Base-by-base conservation (phyloP, 495 filamentous ascomycete species). In the Patellaria atrata region DNA sequence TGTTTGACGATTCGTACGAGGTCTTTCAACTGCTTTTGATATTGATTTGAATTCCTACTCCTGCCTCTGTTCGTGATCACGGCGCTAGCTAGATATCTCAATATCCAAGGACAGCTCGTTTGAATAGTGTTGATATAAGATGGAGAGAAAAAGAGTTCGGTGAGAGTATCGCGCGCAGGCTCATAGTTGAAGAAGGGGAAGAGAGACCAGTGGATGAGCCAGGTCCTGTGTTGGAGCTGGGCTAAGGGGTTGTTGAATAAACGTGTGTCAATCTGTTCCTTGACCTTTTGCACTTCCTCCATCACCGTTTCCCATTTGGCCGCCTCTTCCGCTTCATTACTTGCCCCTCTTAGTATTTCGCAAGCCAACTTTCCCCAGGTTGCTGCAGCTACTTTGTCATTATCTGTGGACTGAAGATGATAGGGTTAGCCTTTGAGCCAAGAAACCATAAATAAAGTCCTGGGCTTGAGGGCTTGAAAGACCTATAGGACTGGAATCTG, bases 151-250 rank as follows among this genome's bases (percentile, higher is more conserved):
- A 94, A 86, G 43, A 94, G 73, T 45, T 97, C 89, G 59, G 85
- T 81, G 47, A 96, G 70, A 44, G 67, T 71, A 44, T 97, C 89
- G 43, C 84, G 79, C 35, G 86, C 82, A 45, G 80, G 70, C 53
- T 92, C 86, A 62, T 86, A 75, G 70, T 94, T 94, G 73, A 96
- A 97, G 67, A 94, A 87, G 36, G 91, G 89, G 72, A 96, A 97
- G 38, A 97, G 73, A 26, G 79, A 75, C 89, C 89, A 97, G 76
- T 96, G 91, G 53, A 94, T 80, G 48, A 97, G 70, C 82, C 86
- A 91, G 20, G 84, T 87, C 41, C 91, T 82, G 64, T 93, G 85
- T 51, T 81, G 73, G 19, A 97, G 78, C 61, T 97, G 89, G 18
- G 76, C 85, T 35, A 94, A 67, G 8, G 91, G 83, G 67, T 91